Evolutionary conservation across 1,139 yeast genomes (phyloP).

Genomic region (Wickerhamiella pararugosa): DNA sequence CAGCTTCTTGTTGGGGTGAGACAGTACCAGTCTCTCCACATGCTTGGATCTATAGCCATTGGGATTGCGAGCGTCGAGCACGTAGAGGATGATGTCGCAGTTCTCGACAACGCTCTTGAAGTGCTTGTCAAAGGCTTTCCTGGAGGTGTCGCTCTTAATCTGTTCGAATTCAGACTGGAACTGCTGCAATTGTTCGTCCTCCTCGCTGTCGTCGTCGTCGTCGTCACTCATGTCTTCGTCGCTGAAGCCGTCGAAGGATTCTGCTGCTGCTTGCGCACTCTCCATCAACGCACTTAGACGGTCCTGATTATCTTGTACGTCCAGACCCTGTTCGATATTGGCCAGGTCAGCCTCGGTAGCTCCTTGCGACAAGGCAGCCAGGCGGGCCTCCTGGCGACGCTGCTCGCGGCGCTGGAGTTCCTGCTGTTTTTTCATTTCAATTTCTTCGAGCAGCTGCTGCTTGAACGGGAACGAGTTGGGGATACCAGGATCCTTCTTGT

Average conservation of each 20-base stretch:
- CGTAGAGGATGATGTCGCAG: constrained; percentile 80
- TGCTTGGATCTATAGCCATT: constrained; percentile 84
- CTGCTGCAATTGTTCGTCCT: constrained; percentile 17
- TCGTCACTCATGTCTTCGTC: constrained; percentile 28
- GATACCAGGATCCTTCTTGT: constrained; percentile 80
- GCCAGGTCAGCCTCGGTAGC: constrained; percentile 26
- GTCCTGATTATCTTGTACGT: constrained; percentile 25
- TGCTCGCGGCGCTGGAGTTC: constrained; percentile 47
- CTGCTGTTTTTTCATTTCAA: constrained; percentile 53
- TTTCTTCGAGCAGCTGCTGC: constrained; percentile 62
- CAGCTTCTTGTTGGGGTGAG: constrained; percentile 68
- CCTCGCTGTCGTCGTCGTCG: constrained; percentile 24
- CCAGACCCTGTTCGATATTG: constrained; percentile 31
- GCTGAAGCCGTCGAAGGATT: constrained; percentile 41
- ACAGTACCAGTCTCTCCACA: constrained; percentile 80
- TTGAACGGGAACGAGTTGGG: constrained; percentile 93
- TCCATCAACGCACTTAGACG: constrained; percentile 79
- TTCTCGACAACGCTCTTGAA: constrained; percentile 86
- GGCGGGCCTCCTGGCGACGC: constrained; percentile 34
- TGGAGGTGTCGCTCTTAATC: constrained; percentile 45
- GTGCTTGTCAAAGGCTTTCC: constrained; percentile 51
- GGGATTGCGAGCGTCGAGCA: constrained; percentile 94
- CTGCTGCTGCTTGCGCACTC: constrained; percentile 73
- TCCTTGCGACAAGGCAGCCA: constrained; percentile 32
- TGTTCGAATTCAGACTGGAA: constrained; percentile 19